phyloP scores from a whole-genome alignment of 2,329 filamentous ascomycete genomes.

The Emergomyces orientalis region DNA sequence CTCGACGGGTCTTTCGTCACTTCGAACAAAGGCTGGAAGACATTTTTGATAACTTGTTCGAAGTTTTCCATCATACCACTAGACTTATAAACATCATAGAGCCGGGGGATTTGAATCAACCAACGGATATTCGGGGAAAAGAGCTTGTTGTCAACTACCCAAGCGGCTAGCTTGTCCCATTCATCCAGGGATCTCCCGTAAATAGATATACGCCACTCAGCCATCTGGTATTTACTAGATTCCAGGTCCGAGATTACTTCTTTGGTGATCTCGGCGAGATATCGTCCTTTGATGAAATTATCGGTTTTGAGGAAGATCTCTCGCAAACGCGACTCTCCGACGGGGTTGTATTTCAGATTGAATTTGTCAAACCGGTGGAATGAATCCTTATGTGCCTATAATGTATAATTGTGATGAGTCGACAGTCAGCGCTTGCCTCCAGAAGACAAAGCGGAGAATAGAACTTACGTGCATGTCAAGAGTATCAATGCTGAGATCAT shows the following conservation, averaged over 20 bases:
- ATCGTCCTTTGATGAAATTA: conserved; percentile 92
- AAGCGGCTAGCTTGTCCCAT: conserved; percentile 95
- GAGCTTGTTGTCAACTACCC: conserved; percentile 96
- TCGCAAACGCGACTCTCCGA: conserved; percentile 86
- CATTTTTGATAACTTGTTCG: conserved; percentile 79
- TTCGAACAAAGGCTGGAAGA: conserved; percentile 91
- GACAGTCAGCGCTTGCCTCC: neutral
- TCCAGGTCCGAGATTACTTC: conserved; percentile 96
- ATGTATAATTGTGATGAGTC: conserved; percentile 13
- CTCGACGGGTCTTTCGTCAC: conserved; percentile 78
- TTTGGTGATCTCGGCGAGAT: conserved; percentile 93
- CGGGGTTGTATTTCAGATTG: conserved; percentile 96
- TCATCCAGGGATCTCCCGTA: conserved; percentile 88
- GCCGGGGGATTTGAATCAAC: conserved; percentile 87
- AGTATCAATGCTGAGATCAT: conserved; percentile 95
- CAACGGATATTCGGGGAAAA: conserved; percentile 97
- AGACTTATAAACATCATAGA: conserved; percentile 93
- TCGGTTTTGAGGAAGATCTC: conserved; percentile 99
- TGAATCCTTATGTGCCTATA: conserved; percentile 82
- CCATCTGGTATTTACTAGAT: conserved; percentile 99
- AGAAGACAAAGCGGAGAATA: neutral
- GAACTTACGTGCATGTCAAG: conserved; percentile 87
- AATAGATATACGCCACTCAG: conserved; percentile 96
- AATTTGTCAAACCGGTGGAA: conserved; percentile 99
- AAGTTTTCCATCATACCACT: conserved; percentile 79